phyloP scores from a whole-genome alignment of 2,329 filamentous ascomycete genomes.

The Daldinia sp. region DNA sequence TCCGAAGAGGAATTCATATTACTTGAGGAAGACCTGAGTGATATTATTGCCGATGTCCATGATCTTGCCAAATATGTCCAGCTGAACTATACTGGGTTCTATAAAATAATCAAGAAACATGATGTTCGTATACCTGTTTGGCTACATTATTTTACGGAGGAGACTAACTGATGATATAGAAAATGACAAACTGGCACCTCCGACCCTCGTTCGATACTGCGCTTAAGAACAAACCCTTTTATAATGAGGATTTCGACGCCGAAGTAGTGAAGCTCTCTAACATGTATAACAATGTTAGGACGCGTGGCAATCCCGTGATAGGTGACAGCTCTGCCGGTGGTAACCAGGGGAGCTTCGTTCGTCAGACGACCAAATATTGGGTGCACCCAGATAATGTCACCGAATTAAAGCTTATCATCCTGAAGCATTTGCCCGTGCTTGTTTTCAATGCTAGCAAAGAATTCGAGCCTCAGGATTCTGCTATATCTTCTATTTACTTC shows the following conservation, averaged over 20 bases:
- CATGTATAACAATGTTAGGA: constrained; percentile 94
- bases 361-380: constrained; percentile 99
- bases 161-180: constrained; percentile 64
- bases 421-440: constrained; percentile 96
- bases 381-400: constrained; percentile 99
- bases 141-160: neutral
- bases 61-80: constrained; percentile 98
- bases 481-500: constrained; percentile 98
- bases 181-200: constrained; percentile 93
- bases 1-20: constrained; percentile 94
- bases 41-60: constrained; percentile 98
- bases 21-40: constrained; percentile 93
- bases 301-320: constrained; percentile 89
- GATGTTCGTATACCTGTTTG: constrained; percentile 72
- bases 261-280: constrained; percentile 95
- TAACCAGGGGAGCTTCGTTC: constrained; percentile 92
- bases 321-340: constrained; percentile 94
- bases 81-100: constrained; percentile 98
- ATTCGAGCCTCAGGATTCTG: constrained; percentile 88
- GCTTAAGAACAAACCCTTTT: constrained; percentile 96
- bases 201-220: constrained; percentile 96
- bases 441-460: constrained; percentile 99
- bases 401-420: constrained; percentile 95
- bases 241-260: constrained; percentile 98
- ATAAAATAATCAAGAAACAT: constrained; percentile 99